Conservation (phyloP, 1,284 basidiomycete species). For the Irpex sp. region DNA sequence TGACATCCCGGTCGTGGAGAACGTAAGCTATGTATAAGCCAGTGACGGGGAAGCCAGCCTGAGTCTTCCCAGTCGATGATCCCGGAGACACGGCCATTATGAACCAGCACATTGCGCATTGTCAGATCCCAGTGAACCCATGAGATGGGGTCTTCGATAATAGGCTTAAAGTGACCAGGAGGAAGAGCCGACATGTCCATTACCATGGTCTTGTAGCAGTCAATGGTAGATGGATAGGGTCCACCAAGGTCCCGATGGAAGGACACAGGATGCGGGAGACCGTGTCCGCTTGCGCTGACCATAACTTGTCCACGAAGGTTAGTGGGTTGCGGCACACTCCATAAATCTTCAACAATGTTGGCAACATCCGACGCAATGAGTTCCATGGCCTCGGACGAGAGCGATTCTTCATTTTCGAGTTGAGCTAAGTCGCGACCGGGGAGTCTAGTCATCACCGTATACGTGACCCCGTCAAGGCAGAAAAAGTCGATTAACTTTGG, state of each 20-base stretch:
- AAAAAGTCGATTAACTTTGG: conserved; percentile 18
- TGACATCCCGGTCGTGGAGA: conserved; percentile 2
- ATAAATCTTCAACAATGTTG: conserved; percentile 12
- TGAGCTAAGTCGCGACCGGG: conserved; percentile 14
- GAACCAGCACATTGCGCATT: conserved; percentile 20
- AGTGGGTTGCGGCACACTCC: conserved; percentile 16
- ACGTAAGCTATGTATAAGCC: conserved; percentile 11
- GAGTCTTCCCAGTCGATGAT: conserved; percentile 26
- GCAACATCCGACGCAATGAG: conserved; percentile 14
- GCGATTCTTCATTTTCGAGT: background rate
- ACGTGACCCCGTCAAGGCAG: conserved; percentile 12
- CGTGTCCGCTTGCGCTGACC: conserved; percentile 22
- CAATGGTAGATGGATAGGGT: conserved; percentile 17
- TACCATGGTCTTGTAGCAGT: conserved; percentile 15
- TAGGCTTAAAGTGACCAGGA: background rate
- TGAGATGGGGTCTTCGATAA: conserved; percentile 15
- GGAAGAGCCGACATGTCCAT: conserved; percentile 2
- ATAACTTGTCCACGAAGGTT: conserved; percentile 18
- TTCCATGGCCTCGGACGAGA: conserved; percentile 3
- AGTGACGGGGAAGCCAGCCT: conserved; percentile 20
- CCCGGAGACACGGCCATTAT: conserved; percentile 20
- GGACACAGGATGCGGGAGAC: conserved; percentile 17
- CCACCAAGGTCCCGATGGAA: conserved; percentile 15
- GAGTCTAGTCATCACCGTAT: conserved; percentile 22
- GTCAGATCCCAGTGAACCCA: conserved; percentile 23